Base-by-base conservation (phyloP, 2,329 filamentous ascomycete species). In the Monosporascus sp. region DNA sequence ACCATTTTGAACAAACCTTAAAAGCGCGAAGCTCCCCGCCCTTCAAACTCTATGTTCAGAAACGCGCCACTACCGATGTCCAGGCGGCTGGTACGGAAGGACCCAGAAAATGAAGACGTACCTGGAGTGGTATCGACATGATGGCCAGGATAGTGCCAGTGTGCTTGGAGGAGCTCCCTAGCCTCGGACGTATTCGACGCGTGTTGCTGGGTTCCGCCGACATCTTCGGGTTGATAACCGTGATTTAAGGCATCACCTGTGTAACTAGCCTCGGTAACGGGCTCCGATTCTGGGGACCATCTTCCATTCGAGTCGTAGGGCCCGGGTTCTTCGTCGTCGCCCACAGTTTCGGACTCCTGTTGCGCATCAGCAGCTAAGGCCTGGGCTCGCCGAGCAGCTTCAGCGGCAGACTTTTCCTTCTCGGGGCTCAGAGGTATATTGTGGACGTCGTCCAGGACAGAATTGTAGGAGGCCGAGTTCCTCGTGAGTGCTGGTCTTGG, bases 401-500 rank as follows among this genome's bases (percentile, higher is more conserved):
- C 71, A 2, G 67, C 70, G 5, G 68, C 69, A 8, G 70, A 57
- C 35, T 52, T 56, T 2, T 50, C 49, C 38, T 57, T 57, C 18
- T 45, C 46, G 5, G 46, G 47, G 43, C 51, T 48, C 5, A 54
- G 37, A 25, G 52, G 51, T 41, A 55, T 52, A 22, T 59, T 49
- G 15, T 27, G 61, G 11, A 60, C 56, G 15, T 64, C 64, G 50
- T 62, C 57, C 1, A 51, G 18, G 5, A 68, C 59, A 0, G 66
- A 69, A 50, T 65, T 64, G 20, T 62, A 62, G 8, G 72, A 74
- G 55, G 63, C 67, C 24, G 58, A 53, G 24, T 67, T 69, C 44
- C 72, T 70, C 25, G 74, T 60, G 6, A 74, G 66, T 3, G 71
- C 73, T 2, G 72, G 71, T 24, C 69, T 62, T 2, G 66, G 66